Base-by-base conservation (phyloP, 2,329 filamentous ascomycete genomes). In the Neonectria neomacrospora region DNA sequence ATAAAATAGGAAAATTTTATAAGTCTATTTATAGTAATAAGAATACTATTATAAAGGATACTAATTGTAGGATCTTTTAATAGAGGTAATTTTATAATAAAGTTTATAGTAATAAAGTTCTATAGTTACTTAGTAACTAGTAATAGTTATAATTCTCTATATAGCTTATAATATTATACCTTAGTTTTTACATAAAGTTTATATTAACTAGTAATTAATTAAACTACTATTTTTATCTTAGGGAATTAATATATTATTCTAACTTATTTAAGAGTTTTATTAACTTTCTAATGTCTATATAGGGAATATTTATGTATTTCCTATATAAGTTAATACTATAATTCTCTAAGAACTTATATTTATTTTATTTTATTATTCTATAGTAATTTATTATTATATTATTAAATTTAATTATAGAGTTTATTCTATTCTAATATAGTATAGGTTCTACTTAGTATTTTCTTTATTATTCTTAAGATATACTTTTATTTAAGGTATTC, bases 261-360 rank as follows among this genome's bases (percentile, higher is more conserved):
- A 44, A 58, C 8, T 52, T 37, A 37, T 55, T 58, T 50, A 32
- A 64, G 44, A 28, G 42, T 58, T 58, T 53, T 65, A 37, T 58
- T 58, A 51, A 61, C 52, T 42, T n/a, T 12, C 62, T 61, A 54
- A 47, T 65, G 47, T 47, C 16, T 63, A 65, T 67, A 60, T 34
- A 55, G 3, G 11, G 18, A 2, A 26, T 64, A 42, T 53, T 56
- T 44, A 58, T 61, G 39, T 10, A 56, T 64, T 30, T 58, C 9
- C 6, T 53, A 45, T 47, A 53, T 58, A 52, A 60, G 28, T 22
- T 47, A 54, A 39, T 66, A 50, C 56, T 63, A 41, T 53, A 56
- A 20, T 39, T 55, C 3, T 37, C 42, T 26, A 51, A 22, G 48
- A 2, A 57, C 32, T 37, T 41, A 18, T 22, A 28, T 12, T 6